These are phyloP conservation scores for Nemania serpens DNA, from an alignment of 2,329 filamentous ascomycete species.

Conservation along the genomic window DNA sequence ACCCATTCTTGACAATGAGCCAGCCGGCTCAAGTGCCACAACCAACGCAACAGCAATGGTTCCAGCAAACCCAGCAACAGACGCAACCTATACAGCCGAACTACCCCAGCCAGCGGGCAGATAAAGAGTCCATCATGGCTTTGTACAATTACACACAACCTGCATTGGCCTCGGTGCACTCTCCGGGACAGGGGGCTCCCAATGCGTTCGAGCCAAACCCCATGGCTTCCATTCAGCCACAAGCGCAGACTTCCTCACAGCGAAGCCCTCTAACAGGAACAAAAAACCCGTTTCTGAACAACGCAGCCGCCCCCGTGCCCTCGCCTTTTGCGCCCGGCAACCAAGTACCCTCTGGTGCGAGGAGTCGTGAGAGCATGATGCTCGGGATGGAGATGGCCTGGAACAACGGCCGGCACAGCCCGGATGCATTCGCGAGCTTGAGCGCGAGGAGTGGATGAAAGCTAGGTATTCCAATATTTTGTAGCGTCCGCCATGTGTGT, in stretches of 20 bases:
- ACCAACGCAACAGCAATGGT: constrained; percentile 30
- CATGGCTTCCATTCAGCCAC: constrained; percentile 29
- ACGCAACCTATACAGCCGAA: constrained; percentile 39
- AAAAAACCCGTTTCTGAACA: constrained; percentile 63
- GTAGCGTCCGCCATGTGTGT: background rate
- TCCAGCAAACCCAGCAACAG: constrained; percentile 24
- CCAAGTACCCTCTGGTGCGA: constrained; percentile 44
- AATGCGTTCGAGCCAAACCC: constrained; percentile 37
- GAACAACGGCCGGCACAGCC: constrained; percentile 74
- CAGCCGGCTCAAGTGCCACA: constrained; percentile 38
- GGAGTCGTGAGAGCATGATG: constrained; percentile 73
- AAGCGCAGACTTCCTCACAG: constrained; percentile 33
- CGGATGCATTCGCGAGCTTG: constrained; percentile 78
- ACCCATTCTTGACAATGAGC: constrained; percentile 43
- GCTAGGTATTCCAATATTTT: constrained; percentile 25
- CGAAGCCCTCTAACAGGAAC: constrained; percentile 46
- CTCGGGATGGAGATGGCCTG: constrained; percentile 67
- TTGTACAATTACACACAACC: constrained; percentile 69
- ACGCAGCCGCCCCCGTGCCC: constrained; percentile 29
- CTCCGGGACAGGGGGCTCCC: constrained; percentile 34
- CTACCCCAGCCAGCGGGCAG: constrained; percentile 56
- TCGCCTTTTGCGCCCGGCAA: constrained; percentile 35
- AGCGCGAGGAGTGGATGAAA: constrained; percentile 62
- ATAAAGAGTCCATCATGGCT: constrained; percentile 77
- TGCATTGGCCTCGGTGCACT: constrained; percentile 44